These are phyloP conservation scores for Fraxinus nigra DNA, from an alignment of 305 asterid genomes.

Conservation along the genomic window DNA sequence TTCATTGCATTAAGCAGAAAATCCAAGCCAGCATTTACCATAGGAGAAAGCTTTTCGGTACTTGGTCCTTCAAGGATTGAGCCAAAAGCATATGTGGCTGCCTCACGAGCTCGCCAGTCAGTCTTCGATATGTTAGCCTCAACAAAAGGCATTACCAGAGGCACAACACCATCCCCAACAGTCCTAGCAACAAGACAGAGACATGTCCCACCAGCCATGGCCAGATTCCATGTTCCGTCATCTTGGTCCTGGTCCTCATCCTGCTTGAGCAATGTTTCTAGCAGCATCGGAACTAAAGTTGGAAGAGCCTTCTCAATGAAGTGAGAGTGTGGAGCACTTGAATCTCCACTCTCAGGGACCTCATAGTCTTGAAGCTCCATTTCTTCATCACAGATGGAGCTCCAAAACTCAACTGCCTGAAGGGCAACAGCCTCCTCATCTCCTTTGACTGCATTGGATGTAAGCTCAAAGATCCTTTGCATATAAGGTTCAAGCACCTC, in stretches of 20 bases:
- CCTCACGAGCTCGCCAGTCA: constrained; percentile 90
- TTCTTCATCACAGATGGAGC: constrained; percentile 92
- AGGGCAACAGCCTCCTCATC: constrained; percentile 87
- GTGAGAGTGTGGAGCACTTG: constrained; percentile 52
- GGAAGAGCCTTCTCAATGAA: constrained; percentile 81
- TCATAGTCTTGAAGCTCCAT: constrained; percentile 75
- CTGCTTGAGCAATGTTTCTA: constrained; percentile 83
- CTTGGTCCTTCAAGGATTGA: constrained; percentile 94
- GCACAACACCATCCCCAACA: constrained; percentile 79
- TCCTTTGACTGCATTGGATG: constrained; percentile 76
- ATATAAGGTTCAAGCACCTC: constrained; percentile 80
- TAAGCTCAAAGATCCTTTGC: constrained; percentile 71
- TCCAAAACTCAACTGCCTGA: constrained; percentile 95
- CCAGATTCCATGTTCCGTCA: constrained; percentile 89
- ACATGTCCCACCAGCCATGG: constrained; percentile 97
- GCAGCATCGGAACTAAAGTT: constrained; percentile 74
- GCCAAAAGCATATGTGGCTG: constrained; percentile 90
- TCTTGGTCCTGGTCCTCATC: constrained; percentile 93
- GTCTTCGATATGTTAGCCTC: constrained; percentile 62
- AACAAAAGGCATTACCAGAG: constrained; percentile 86
- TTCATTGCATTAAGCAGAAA: constrained; percentile 75
- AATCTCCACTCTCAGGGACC: constrained; percentile 62
- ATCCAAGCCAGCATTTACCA: constrained; percentile 70
- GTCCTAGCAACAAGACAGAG: constrained; percentile 83
- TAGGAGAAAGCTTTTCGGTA: constrained; percentile 67